These are phyloP conservation scores for Thecaphora thlaspeos DNA, from an alignment of 1,284 basidiomycete species.

Conservation along the genomic window DNA sequence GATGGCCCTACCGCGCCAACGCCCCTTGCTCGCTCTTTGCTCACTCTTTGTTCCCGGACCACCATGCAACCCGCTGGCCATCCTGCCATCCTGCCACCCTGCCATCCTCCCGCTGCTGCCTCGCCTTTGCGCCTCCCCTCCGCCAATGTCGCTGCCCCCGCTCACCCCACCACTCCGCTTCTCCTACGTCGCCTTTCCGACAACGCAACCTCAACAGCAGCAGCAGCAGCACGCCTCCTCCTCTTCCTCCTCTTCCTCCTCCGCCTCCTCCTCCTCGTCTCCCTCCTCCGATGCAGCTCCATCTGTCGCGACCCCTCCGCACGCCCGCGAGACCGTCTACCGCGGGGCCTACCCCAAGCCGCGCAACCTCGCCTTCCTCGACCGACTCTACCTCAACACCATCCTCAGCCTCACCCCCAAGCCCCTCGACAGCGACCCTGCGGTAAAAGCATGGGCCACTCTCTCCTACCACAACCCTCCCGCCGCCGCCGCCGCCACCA, in stretches of 20 bases:
- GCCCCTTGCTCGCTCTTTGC: too few species aligned
- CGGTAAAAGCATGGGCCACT: slow-evolving; percentile 42
- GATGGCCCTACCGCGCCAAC: too few species aligned
- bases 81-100: too few species aligned
- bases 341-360: slow-evolving; percentile 53
- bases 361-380: slow-evolving; percentile 51
- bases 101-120: neutral
- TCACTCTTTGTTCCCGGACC: too few species aligned
- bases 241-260: neutral
- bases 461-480: too few species aligned
- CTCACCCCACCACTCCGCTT: slow-evolving; percentile 49
- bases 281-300: neutral
- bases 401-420: slow-evolving; percentile 54
- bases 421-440: slow-evolving; percentile 40
- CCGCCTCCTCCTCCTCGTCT: neutral
- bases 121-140: too few species aligned
- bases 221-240: neutral
- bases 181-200: slow-evolving; percentile 38
- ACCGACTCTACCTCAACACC: slow-evolving; percentile 44
- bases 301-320: too few species aligned
- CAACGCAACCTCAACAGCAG: neutral
- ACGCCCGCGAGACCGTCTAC: slow-evolving; percentile 43
- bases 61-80: too few species aligned
- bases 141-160: slow-evolving; percentile 30
- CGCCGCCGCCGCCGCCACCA: slow-evolving; percentile 1